Percentiles rank a stretch among this genome's conserved stretches.
Evolutionary conservation across 164 flowering plant genomes (phyloP).

Genomic region (Nymphaea colorata): DNA sequence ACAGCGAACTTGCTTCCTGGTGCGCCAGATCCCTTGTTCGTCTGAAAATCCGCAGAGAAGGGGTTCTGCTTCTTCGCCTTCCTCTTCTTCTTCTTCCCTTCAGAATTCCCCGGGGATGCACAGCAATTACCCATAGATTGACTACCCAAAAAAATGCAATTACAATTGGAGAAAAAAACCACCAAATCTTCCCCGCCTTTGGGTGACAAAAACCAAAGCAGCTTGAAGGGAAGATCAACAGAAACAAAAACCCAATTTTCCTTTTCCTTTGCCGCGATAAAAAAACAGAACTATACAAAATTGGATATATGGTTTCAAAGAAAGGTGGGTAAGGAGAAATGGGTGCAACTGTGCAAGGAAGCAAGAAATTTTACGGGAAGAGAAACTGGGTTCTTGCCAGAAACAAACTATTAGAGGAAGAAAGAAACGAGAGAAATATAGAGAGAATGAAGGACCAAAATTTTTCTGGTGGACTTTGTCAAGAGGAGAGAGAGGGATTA

Average conservation of each 20-base stretch:
- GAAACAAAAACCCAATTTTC: neutral
- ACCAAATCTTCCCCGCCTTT: neutral
- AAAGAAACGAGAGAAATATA: too few species aligned
- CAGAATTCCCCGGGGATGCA: constrained; percentile 22
- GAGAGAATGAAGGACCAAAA: neutral
- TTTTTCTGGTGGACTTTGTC: neutral
- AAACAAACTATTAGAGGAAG: too few species aligned
- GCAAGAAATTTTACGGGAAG: too few species aligned
- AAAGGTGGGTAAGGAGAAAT: neutral
- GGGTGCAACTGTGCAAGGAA: too few species aligned
- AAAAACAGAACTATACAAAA: neutral
- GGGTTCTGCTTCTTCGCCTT: constrained; percentile 48
- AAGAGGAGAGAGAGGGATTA: neutral
- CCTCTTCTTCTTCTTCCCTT: constrained; percentile 18
- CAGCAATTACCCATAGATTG: constrained; percentile 83
- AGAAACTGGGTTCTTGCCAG: too few species aligned
- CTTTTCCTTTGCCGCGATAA: neutral
- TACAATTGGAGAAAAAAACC: neutral
- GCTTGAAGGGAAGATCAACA: neutral
- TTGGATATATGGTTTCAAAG: neutral
- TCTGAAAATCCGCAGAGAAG: constrained; percentile 39
- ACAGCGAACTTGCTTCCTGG: constrained; percentile 33
- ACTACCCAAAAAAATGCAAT: neutral
- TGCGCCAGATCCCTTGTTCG: constrained; percentile 11
- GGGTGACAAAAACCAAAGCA: neutral